phyloP scores from a whole-genome alignment of 2,329 filamentous ascomycete species.

The Tolypocladium paradoxum region DNA sequence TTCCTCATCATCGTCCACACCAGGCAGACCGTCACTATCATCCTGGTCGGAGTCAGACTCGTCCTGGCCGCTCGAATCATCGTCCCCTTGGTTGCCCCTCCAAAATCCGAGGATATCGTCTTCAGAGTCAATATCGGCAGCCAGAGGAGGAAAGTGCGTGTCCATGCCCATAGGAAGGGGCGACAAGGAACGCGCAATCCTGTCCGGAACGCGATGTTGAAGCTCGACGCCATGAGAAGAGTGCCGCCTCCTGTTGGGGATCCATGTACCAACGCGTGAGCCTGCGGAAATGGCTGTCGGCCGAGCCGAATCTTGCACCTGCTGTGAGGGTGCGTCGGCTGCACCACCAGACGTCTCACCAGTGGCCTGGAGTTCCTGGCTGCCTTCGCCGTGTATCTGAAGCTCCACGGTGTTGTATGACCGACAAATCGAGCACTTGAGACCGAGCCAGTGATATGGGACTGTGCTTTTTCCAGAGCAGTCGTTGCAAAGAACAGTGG shows the following conservation, averaged over 20 bases:
- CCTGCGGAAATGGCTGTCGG: constrained; percentile 10
- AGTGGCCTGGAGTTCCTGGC: constrained; percentile 14
- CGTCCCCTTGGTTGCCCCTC: constrained; percentile 35
- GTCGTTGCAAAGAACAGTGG: constrained; percentile 87
- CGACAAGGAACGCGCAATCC: constrained; percentile 34
- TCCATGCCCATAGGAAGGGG: constrained; percentile 20
- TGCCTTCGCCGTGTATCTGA: constrained; percentile 41
- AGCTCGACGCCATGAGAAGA: constrained; percentile 26
- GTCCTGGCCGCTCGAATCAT: constrained; percentile 36
- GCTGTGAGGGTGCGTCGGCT: not conserved
- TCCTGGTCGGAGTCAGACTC: constrained; percentile 34
- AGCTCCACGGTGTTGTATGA: constrained; percentile 62
- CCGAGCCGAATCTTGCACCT: constrained; percentile 6
- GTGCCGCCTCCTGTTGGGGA: constrained; percentile 24
- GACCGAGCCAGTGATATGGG: constrained; percentile 85
- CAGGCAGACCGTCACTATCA: constrained; percentile 7
- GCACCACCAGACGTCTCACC: constrained; percentile 10
- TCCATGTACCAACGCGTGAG: constrained; percentile 1
- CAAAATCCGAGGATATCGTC: constrained; percentile 50
- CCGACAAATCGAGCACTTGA: constrained; percentile 70
- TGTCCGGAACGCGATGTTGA: constrained; percentile 23
- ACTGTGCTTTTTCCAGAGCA: constrained; percentile 82
- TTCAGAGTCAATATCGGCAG: constrained; percentile 35
- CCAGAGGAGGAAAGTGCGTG: constrained; percentile 12
- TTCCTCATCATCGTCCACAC: constrained; percentile 38